Conservation (phyloP, 1,284 basidiomycete genomes). For the Ganoderma sp. region DNA sequence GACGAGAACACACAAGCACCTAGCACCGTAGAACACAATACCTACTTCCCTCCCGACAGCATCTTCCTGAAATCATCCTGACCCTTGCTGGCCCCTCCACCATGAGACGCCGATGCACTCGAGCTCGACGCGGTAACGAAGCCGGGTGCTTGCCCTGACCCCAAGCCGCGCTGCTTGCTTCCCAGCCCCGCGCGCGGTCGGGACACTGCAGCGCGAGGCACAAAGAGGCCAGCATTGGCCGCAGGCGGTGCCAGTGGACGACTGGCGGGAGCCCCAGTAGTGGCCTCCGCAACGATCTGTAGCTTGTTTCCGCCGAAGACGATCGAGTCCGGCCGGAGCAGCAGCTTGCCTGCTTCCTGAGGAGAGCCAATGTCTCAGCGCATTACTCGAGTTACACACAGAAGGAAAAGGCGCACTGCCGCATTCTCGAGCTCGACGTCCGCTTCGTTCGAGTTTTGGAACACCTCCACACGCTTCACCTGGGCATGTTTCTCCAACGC, state of each 20-base stretch:
- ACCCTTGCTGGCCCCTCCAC: slow-evolving; percentile 50
- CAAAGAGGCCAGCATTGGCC: slow-evolving; percentile 57
- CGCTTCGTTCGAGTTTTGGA: slow-evolving; percentile 70
- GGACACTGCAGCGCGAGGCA: slow-evolving; percentile 67
- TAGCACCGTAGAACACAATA: not conserved
- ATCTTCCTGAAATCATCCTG: slow-evolving; percentile 86
- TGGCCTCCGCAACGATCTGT: slow-evolving; percentile 60
- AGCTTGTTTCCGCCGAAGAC: slow-evolving; percentile 66
- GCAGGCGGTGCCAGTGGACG: slow-evolving; percentile 47
- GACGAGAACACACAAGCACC: not conserved
- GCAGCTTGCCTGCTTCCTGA: slow-evolving; percentile 80
- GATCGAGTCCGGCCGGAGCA: slow-evolving; percentile 73
- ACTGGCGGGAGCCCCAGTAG: slow-evolving; percentile 36
- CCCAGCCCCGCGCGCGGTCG: slow-evolving; percentile 75
- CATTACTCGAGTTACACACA: not conserved
- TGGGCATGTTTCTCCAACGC: slow-evolving; percentile 76
- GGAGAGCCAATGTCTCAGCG: not conserved
- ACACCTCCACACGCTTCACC: slow-evolving; percentile 81
- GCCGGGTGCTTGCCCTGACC: slow-evolving; percentile 33
- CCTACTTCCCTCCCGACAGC: slow-evolving; percentile 48
- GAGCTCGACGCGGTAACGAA: slow-evolving; percentile 7
- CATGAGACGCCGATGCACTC: slow-evolving; percentile 21
- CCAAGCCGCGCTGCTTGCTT: slow-evolving; percentile 46
- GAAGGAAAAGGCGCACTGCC: slow-evolving; percentile 58
- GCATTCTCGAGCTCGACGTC: slow-evolving; percentile 76